Evolutionary conservation across 108 stramenopile species (phyloP), one percentile per base, ranked within the genome.

Genomic region (Seminavis robusta): DNA sequence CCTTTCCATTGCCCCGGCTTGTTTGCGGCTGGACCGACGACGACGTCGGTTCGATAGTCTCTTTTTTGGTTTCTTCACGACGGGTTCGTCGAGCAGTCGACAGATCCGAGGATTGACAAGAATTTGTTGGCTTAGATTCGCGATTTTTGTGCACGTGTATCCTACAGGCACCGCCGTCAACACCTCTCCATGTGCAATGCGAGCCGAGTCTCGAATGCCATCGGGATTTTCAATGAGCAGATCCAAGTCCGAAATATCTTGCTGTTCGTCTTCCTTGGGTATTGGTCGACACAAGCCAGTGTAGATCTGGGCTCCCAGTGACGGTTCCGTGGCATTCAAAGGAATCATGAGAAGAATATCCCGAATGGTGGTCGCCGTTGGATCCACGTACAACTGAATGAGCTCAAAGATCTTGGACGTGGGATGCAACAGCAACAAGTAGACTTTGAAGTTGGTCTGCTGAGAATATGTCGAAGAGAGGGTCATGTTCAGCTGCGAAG

Each of bases 401-500:
- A 78, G 33, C 38, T 78, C 77, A 57, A 73, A 78, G 9, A 68
- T 69, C 41, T 73, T 73, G 24, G 53, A 34, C 16, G 41, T 42
- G 5, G 72, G 71, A 19, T 69, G 63, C 47, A 78, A 28, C 0
- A 78, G 57, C 33, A 78, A 38, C n/a, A 78, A 19, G 44, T 69
- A 73, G 28, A 78, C 73, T 28, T 72, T 78, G 67, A 49, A 73
- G 10, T n/a, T n/a, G n/a, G n/a, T n/a, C n/a, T n/a, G n/a, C n/a
- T n/a, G n/a, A n/a, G n/a, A n/a, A n/a, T n/a, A n/a, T n/a, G n/a
- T n/a, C n/a, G n/a, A n/a, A n/a, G n/a, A n/a, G n/a, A n/a, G n/a
- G n/a, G n/a, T n/a, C n/a, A n/a, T n/a, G n/a, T n/a, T n/a, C n/a
- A n/a, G n/a, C n/a, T n/a, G n/a, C n/a, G n/a, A n/a, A n/a, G n/a